phyloP scores from a whole-genome alignment of 2,329 filamentous ascomycete genomes.

The Penicillium rolfsii region DNA sequence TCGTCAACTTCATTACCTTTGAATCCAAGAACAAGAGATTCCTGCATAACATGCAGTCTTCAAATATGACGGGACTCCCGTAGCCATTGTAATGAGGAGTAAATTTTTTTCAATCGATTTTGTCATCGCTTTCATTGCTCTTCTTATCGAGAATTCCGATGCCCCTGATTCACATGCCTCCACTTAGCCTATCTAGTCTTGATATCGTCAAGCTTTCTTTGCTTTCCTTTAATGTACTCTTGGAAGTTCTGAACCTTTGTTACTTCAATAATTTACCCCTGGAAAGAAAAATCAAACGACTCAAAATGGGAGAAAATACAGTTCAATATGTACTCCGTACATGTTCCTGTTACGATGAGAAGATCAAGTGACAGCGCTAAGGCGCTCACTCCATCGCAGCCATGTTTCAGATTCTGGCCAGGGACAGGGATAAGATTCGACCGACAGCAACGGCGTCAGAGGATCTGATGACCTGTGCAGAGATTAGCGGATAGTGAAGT shows the following conservation, averaged over 20 bases:
- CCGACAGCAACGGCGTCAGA: conserved; percentile 15
- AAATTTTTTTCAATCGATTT: not conserved
- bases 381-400: conserved; percentile 20
- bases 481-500: conserved; percentile 12
- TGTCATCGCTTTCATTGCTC: not conserved
- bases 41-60: conserved; percentile 13
- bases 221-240: not conserved
- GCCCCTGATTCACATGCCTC: conserved; percentile 3
- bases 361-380: conserved; percentile 16
- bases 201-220: not conserved
- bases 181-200: not conserved
- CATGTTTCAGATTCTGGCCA: conserved; percentile 33
- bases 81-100: not conserved
- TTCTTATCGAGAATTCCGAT: not conserved
- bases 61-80: not conserved
- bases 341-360: not conserved
- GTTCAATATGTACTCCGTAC: not conserved
- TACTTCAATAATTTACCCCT: not conserved
- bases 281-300: not conserved
- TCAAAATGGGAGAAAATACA: not conserved
- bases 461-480: conserved; percentile 1
- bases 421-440: conserved; percentile 10
- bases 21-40: conserved; percentile 3
- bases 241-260: not conserved
- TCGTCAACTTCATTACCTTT: conserved; percentile 27